Evolutionary conservation across 148 eudicot genomes (phyloP).

Genomic region (Spergularia bocconei): DNA sequence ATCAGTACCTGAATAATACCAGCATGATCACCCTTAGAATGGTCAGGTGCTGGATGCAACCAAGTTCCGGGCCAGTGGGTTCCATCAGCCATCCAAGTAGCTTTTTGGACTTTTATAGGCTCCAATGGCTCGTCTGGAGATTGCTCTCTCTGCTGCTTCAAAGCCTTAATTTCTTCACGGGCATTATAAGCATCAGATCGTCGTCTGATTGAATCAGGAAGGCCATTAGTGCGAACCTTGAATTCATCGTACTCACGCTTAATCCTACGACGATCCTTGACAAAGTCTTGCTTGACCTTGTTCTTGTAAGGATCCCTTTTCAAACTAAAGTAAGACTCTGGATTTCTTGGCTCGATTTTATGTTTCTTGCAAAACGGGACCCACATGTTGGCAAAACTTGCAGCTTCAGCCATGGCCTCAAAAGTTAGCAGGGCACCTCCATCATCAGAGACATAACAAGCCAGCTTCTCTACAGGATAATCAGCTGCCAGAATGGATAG

Average conservation of each 20-base stretch:
- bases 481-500: conserved; percentile 81
- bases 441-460: conserved; percentile 94
- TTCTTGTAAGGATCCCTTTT: conserved; percentile 87
- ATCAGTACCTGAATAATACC: conserved; percentile 83
- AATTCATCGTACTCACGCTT: conserved; percentile 97
- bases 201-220: conserved; percentile 83
- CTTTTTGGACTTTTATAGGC: conserved; percentile 58
- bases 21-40: conserved; percentile 87
- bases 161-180: conserved; percentile 80
- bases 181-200: conserved; percentile 93
- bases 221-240: conserved; percentile 84
- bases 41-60: conserved; percentile 60
- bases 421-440: conserved; percentile 90
- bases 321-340: conserved; percentile 68
- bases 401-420: conserved; percentile 97
- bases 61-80: conserved; percentile 98
- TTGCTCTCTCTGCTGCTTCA: conserved; percentile 71
- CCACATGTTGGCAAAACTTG: conserved; percentile 92
- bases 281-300: conserved; percentile 75
- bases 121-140: conserved; percentile 56
- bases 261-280: conserved; percentile 84
- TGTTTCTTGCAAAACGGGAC: conserved; percentile 93
- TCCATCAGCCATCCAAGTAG: conserved; percentile 96
- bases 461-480: conserved; percentile 86
- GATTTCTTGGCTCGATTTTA: conserved; percentile 83